Conservation (phyloP, 306 rosid species). For the Prunus salicina region DNA sequence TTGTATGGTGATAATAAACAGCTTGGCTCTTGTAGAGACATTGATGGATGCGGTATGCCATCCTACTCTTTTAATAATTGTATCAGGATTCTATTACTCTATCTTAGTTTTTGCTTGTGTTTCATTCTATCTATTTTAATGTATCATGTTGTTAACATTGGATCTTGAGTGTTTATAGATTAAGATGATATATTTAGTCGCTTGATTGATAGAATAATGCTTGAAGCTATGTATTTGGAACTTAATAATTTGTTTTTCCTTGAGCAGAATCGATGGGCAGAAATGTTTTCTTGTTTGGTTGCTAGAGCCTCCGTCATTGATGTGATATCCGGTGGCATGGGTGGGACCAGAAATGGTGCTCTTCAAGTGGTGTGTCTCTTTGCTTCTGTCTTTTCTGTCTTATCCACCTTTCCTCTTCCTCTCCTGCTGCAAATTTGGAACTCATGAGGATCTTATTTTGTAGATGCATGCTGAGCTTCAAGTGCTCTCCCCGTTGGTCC, state of each 20-base stretch:
- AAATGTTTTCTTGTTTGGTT: constrained; percentile 66
- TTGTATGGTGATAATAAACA: constrained; percentile 43
- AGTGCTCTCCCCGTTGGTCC: constrained; percentile 76
- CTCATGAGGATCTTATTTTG: constrained; percentile 13
- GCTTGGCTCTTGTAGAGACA: constrained; percentile 56
- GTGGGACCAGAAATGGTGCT: constrained; percentile 63
- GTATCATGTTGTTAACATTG: neutral
- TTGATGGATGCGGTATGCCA: constrained; percentile 65
- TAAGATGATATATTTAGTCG: neutral
- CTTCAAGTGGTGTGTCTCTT: constrained; percentile 59
- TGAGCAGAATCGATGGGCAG: constrained; percentile 71
- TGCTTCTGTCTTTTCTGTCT: neutral
- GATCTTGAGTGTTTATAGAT: constrained; percentile 2
- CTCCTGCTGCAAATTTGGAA: constrained; percentile 1
- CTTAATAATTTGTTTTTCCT: constrained; percentile 14
- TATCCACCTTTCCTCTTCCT: neutral
- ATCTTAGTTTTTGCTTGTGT: neutral
- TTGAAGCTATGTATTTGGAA: constrained; percentile 4
- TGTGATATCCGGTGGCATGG: constrained; percentile 46
- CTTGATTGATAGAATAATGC: neutral
- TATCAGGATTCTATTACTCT: neutral
- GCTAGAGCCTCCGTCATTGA: constrained; percentile 59
- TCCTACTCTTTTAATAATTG: constrained; percentile 4
- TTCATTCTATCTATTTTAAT: neutral
- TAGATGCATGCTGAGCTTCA: constrained; percentile 87